Base-by-base conservation (phyloP, 2,329 filamentous ascomycete species). In the Paraphaeosphaeria sporulosa region DNA sequence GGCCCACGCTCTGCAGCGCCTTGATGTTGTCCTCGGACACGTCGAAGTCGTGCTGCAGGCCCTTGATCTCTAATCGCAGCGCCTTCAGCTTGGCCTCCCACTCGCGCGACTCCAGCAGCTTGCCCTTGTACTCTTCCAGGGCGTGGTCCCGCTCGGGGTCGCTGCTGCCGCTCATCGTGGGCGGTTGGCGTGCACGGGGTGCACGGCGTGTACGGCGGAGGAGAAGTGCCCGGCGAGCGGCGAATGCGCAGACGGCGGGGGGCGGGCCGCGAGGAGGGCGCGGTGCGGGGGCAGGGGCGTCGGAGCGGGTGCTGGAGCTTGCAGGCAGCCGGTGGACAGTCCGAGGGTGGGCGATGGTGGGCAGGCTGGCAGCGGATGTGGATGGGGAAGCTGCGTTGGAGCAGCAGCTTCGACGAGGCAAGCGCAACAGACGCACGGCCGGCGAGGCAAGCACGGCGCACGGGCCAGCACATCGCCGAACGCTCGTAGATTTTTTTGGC, bases 21-120 rank as follows among this genome's bases (percentile, higher is more conserved):
- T 99, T 99, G 85, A 99, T 98, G 83, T 98, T 98, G 69, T 99
- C 96, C 79, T 99, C 95, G 56, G 95, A 98, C 69, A 94, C 89
- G 79, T 99, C 94, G 75, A 94, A 99, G 73, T 98, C 94, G 76
- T 91, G 93, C 78, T 97, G 93, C 57, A 98, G 82, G 61, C 91
- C 93, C 84, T 98, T 99, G 80, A 99, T 97, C 71, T 97, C 95
- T 81, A 97, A 84, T 64, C 95, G 92, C 72, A 99, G 84, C 55
- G 90, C 88, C 84, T 98, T 99, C 63, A 99, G 87, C 86, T 98
- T 99, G 55, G 94, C 90, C 81, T 99, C 96, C 93, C 93, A 98
- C 86, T 99, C 95, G 81, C 96, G 89, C 71, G 96, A 96, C 81
- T 99, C 94, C 74, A 97, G 86, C 72, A 85, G 77, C 76, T 84